Evolutionary conservation across 2,329 filamentous ascomycete genomes (phyloP).

Genomic region (Alternaria sp.): DNA sequence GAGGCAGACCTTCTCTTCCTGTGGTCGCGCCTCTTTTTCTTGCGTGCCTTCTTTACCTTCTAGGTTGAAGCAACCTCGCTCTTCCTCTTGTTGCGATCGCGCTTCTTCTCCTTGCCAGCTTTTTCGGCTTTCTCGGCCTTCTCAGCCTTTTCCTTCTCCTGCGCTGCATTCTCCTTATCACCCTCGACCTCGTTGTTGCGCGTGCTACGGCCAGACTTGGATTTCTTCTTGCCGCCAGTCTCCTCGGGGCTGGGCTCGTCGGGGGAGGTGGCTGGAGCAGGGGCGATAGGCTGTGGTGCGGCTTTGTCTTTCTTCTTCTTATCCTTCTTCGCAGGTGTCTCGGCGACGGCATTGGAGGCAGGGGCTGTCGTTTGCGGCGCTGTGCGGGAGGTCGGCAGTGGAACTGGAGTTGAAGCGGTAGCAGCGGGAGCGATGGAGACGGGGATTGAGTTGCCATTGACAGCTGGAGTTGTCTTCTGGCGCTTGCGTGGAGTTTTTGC

Average conservation of each 20-base stretch:
- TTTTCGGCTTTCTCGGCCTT: conserved; percentile 10
- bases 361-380: conserved; percentile 25
- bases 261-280: conserved; percentile 30
- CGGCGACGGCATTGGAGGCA: conserved; percentile 16
- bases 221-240: conserved; percentile 46
- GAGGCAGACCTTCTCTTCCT: conserved; percentile 43
- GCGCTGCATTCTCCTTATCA: conserved; percentile 38
- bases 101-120: conserved; percentile 41
- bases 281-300: conserved; percentile 36
- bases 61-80: conserved; percentile 40
- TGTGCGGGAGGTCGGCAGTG: conserved; percentile 34
- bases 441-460: conserved; percentile 33
- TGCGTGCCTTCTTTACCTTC: conserved; percentile 10
- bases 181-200: conserved; percentile 43
- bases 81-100: conserved; percentile 48
- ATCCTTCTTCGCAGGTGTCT: conserved; percentile 45
- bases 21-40: conserved; percentile 46
- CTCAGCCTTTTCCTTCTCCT: conserved; percentile 18
- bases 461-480: conserved; percentile 45
- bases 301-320: conserved; percentile 47
- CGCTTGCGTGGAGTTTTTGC: conserved; percentile 52
- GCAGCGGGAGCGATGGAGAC: conserved; percentile 28
- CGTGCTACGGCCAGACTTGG: conserved; percentile 44
- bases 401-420: conserved; percentile 33
- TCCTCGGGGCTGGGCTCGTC: conserved; percentile 46